phyloP scores from a whole-genome alignment of 768 basidiomycete species.

The Chiua virens region DNA sequence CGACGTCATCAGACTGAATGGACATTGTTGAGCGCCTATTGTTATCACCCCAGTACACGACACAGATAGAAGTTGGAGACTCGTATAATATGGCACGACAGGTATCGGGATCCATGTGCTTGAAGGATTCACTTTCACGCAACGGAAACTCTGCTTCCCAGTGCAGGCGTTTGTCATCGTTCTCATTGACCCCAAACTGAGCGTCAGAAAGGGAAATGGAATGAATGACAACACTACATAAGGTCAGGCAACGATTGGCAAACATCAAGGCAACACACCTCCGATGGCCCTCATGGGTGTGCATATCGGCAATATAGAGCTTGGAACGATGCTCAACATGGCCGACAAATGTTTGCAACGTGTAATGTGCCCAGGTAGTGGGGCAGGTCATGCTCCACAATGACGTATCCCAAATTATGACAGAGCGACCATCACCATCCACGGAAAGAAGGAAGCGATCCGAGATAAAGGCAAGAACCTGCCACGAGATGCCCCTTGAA shows the following conservation, averaged over 20 bases:
- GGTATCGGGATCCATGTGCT: constrained; percentile 33
- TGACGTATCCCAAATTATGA: constrained; percentile 19
- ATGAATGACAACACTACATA: constrained; percentile 12
- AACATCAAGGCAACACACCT: constrained; percentile 9
- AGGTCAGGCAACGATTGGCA: background rate
- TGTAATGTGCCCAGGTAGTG: constrained; percentile 12
- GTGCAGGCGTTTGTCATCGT: background rate
- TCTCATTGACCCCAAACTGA: background rate
- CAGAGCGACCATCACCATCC: background rate
- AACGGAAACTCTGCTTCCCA: constrained; percentile 17
- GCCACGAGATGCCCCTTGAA: constrained; percentile 2
- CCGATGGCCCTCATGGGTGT: background rate
- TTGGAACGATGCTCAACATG: constrained; percentile 2
- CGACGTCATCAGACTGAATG: constrained; percentile 24
- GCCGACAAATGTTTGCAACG: constrained; percentile 2
- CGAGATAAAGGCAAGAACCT: constrained; percentile 17
- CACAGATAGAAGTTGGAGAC: constrained; percentile 30
- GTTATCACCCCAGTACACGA: constrained; percentile 40
- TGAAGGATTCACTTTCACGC: constrained; percentile 22
- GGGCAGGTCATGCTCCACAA: background rate
- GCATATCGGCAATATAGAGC: constrained; percentile 17
- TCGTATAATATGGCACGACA: constrained; percentile 32
- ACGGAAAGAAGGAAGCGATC: constrained; percentile 23
- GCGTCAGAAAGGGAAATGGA: constrained; percentile 7
- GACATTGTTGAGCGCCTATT: constrained; percentile 22